Percentiles rank a stretch among this genome's conserved stretches.
These are phyloP conservation scores for Puccinia hordei DNA, from an alignment of 1,284 basidiomycete genomes.

Conservation along the genomic window DNA sequence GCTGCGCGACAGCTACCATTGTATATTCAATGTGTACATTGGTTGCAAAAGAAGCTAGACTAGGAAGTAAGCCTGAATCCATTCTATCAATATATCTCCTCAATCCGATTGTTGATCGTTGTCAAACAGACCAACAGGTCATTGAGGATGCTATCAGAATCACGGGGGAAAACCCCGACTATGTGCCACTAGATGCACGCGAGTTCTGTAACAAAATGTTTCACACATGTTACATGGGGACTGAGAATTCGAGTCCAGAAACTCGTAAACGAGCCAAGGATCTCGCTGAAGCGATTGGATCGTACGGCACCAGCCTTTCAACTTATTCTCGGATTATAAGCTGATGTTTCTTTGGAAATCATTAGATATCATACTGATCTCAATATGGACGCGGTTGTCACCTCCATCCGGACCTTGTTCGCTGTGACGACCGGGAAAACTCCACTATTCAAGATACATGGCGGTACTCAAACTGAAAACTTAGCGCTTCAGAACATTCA, in stretches of 20 bases:
- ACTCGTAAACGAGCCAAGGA: constrained; percentile 47
- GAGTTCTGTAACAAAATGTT: constrained; percentile 49
- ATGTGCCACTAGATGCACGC: constrained; percentile 38
- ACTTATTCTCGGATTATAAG: background rate
- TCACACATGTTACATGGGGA: constrained; percentile 50
- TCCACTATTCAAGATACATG: constrained; percentile 45
- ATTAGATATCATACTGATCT: constrained; percentile 42
- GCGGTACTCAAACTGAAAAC: constrained; percentile 44
- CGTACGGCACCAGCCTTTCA: background rate
- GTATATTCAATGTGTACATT: constrained; percentile 51
- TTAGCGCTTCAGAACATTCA: constrained; percentile 51
- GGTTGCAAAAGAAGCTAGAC: constrained; percentile 45
- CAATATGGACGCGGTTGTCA: constrained; percentile 47
- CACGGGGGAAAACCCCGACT: constrained; percentile 22
- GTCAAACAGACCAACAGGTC: constrained; percentile 40
- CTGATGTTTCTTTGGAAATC: background rate
- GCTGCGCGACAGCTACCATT: constrained; percentile 46
- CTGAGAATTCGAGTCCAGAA: constrained; percentile 48
- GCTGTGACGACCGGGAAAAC: constrained; percentile 30
- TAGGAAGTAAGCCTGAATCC: constrained; percentile 35
- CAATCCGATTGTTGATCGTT: background rate
- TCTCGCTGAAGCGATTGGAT: constrained; percentile 37
- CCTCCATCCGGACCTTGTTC: constrained; percentile 41
- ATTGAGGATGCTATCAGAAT: constrained; percentile 41
- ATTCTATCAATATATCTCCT: background rate